Percentiles rank a stretch among this genome's conserved stretches.
Evolutionary conservation across 805 yeast species (phyloP).

Genomic region (Lipomyces sp.): DNA sequence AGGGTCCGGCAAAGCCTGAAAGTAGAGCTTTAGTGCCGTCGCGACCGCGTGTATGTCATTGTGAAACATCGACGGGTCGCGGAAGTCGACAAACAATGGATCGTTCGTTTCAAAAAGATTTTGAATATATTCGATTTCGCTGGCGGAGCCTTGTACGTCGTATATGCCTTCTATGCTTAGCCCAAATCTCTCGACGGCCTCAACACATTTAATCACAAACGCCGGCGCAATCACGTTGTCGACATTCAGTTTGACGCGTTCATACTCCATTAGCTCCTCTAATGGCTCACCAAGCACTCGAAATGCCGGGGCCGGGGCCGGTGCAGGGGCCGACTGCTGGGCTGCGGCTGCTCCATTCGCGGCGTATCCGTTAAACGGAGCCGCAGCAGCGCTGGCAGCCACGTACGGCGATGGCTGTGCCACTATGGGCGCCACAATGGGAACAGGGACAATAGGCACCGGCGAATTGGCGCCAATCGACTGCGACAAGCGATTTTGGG

Average conservation of each 20-base stretch:
- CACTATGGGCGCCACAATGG: no score
- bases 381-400: no score
- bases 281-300: slow-evolving; percentile 74
- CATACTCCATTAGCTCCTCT: slow-evolving; percentile 71
- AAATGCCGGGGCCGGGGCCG: neutral
- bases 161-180: slow-evolving; percentile 84
- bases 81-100: slow-evolving; percentile 60
- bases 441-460: no score
- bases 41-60: slow-evolving; percentile 90
- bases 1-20: slow-evolving; percentile 83
- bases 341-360: no score
- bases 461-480: no score
- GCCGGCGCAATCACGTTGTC: slow-evolving; percentile 75
- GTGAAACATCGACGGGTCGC: slow-evolving; percentile 53
- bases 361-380: no score
- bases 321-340: neutral
- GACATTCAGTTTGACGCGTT: slow-evolving; percentile 45
- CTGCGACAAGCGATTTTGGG: no score
- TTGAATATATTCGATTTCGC: slow-evolving; percentile 68
- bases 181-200: slow-evolving; percentile 81
- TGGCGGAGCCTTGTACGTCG: slow-evolving; percentile 74
- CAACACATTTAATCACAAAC: slow-evolving; percentile 83
- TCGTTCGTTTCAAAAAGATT: slow-evolving; percentile 49
- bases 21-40: slow-evolving; percentile 77
- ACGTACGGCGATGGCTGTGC: no score